Conservation (phyloP, 495 filamentous ascomycete species). For the Daldinia caldariorum region DNA sequence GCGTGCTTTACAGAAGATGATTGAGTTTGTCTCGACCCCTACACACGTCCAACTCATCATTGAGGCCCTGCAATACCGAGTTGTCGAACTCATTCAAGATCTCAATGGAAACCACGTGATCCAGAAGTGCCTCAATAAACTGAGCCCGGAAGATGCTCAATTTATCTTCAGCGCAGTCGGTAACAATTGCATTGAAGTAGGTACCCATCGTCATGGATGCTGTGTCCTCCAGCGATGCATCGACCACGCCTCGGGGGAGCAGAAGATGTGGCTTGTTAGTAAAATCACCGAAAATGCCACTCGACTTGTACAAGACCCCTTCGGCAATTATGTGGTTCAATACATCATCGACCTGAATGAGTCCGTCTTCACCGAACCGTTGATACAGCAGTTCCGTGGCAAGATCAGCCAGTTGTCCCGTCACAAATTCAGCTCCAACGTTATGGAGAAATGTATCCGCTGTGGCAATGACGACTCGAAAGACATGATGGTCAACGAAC, state of each 20-base stretch:
- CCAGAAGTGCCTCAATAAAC: conserved; percentile 97
- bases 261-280: conserved; percentile 85
- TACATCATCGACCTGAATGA: conserved; percentile 96
- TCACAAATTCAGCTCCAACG: conserved; percentile 99
- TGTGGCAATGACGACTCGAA: conserved; percentile 74
- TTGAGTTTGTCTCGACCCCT: conserved; percentile 87
- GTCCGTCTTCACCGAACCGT: conserved; percentile 79
- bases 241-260: conserved; percentile 89
- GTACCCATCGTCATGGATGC: conserved; percentile 97
- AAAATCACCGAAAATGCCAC: conserved; percentile 86
- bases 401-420: conserved; percentile 82
- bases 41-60: conserved; percentile 85
- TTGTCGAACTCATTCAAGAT: conserved; percentile 94
- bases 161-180: conserved; percentile 98
- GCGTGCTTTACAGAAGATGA: conserved; percentile 98
- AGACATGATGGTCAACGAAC: conserved; percentile 84
- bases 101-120: conserved; percentile 99
- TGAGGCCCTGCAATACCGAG: conserved; percentile 74
- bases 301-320: conserved; percentile 90
- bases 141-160: conserved; percentile 79
- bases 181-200: conserved; percentile 83
- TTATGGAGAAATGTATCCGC: conserved; percentile 96
- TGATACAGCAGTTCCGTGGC: conserved; percentile 79
- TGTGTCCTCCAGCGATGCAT: conserved; percentile 98
- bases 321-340: conserved; percentile 98